These are phyloP conservation scores for Colletotrichum orbiculare DNA, from an alignment of 2,329 filamentous ascomycete species.

Conservation along the genomic window DNA sequence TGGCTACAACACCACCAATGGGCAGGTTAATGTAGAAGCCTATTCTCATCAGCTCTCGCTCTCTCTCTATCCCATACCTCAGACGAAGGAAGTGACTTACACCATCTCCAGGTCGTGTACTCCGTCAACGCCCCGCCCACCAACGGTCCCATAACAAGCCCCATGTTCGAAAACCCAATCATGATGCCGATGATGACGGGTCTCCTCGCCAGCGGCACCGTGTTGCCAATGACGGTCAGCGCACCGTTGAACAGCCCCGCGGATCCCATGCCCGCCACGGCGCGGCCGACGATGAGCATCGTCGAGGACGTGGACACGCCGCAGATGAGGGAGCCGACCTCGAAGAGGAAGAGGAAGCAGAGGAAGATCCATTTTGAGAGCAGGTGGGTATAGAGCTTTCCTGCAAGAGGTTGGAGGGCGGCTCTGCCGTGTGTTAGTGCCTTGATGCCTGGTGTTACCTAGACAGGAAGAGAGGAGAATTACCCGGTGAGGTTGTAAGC, in stretches of 20 bases:
- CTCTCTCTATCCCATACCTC: background rate
- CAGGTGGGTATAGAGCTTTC: slow-evolving; percentile 61
- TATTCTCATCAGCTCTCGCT: background rate
- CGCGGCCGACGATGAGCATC: slow-evolving; percentile 62
- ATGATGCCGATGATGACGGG: slow-evolving; percentile 36
- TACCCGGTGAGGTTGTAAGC: slow-evolving; percentile 60
- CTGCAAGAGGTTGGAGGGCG: slow-evolving; percentile 62
- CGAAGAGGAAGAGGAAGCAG: slow-evolving; percentile 45
- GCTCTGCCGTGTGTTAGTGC: slow-evolving; percentile 47
- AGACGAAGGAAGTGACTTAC: slow-evolving; percentile 40
- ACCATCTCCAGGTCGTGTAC: slow-evolving; percentile 55
- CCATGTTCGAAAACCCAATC: slow-evolving; percentile 50
- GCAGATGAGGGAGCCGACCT: slow-evolving; percentile 59
- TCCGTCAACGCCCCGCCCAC: slow-evolving; percentile 54
- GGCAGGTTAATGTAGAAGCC: slow-evolving; percentile 61
- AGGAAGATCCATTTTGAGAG: slow-evolving; percentile 44
- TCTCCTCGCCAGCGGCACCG: slow-evolving; percentile 43
- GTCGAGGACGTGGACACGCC: slow-evolving; percentile 55
- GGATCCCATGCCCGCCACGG: slow-evolving; percentile 58
- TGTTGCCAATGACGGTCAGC: slow-evolving; percentile 47
- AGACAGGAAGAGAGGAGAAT: background rate
- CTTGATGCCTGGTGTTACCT: background rate
- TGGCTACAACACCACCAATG: slow-evolving; percentile 49
- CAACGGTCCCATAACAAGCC: slow-evolving; percentile 59
- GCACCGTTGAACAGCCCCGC: slow-evolving; percentile 55